These are phyloP conservation scores for Tympanopsis confertula DNA, from an alignment of 2,329 filamentous ascomycete genomes.

Conservation along the genomic window DNA sequence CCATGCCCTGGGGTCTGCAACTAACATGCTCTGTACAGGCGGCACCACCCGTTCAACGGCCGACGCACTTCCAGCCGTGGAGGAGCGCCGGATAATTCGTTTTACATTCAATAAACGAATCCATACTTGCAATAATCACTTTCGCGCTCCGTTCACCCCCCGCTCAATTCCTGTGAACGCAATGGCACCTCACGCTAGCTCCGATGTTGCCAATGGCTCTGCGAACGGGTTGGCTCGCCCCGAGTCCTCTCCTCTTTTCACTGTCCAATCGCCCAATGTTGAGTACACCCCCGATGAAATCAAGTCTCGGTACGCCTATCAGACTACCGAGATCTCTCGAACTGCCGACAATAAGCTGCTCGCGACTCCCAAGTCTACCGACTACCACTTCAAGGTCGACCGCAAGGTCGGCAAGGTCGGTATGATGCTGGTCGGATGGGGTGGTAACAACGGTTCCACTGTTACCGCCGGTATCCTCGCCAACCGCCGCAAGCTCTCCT, in stretches of 20 bases:
- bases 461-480: conserved; percentile 95
- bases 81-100: conserved; percentile 62
- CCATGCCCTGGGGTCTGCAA: conserved; percentile 2
- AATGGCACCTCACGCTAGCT: conserved; percentile 89
- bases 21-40: conserved; percentile 37
- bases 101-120: conserved; percentile 35
- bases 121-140: conserved; percentile 6
- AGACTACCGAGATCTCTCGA: conserved; percentile 73
- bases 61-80: conserved; percentile 86
- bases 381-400: conserved; percentile 96
- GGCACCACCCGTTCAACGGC: conserved; percentile 93
- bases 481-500: conserved; percentile 74
- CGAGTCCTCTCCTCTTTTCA: conserved; percentile 56
- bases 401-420: conserved; percentile 86
- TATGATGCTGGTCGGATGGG: conserved; percentile 95
- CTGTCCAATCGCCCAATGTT: conserved; percentile 85
- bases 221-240: conserved; percentile 45
- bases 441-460: conserved; percentile 96
- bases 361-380: conserved; percentile 75
- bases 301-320: conserved; percentile 89
- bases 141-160: conserved; percentile 9
- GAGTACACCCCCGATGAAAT: conserved; percentile 80
- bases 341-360: conserved; percentile 63
- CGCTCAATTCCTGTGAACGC: conserved; percentile 15
- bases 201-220: conserved; percentile 42